A percentile compares a stretch with the other conserved stretches of the same genome.
Evolutionary conservation across 331 rosid species (phyloP).

Genomic region (Arachis monticola): DNA sequence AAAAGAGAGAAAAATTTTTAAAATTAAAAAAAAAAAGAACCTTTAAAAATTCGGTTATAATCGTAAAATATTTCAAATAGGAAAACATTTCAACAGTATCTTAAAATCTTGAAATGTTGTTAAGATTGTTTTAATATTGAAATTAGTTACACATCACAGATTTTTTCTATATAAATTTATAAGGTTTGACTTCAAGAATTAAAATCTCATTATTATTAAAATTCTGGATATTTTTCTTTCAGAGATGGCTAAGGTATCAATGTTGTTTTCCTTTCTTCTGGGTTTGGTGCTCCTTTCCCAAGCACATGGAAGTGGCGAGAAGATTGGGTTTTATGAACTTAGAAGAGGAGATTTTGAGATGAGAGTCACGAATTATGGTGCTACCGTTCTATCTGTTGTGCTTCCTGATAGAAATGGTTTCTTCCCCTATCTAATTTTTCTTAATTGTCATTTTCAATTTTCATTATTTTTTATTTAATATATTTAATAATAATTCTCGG

Average conservation of each 20-base stretch:
- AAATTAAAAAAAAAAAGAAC: too few species aligned
- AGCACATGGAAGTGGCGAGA: not conserved
- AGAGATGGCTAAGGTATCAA: not conserved
- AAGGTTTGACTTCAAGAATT: not conserved
- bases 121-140: too few species aligned
- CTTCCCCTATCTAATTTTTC: not conserved
- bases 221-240: not conserved
- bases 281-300: conserved; percentile 25
- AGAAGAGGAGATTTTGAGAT: conserved; percentile 40
- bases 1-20: too few species aligned
- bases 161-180: not conserved
- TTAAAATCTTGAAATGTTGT: too few species aligned
- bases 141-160: too few species aligned
- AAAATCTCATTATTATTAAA: not conserved
- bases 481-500: not conserved
- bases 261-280: conserved; percentile 7
- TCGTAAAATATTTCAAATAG: too few species aligned
- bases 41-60: too few species aligned
- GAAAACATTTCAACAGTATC: too few species aligned
- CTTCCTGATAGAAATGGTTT: conserved; percentile 58
- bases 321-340: conserved; percentile 50
- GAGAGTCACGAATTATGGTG: conserved; percentile 58
- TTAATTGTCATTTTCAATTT: not conserved
- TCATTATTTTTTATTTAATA: not conserved
- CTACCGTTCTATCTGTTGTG: conserved; percentile 48